These are phyloP conservation scores for Candida sojae DNA, from an alignment of 1,139 yeast species.

Conservation along the genomic window DNA sequence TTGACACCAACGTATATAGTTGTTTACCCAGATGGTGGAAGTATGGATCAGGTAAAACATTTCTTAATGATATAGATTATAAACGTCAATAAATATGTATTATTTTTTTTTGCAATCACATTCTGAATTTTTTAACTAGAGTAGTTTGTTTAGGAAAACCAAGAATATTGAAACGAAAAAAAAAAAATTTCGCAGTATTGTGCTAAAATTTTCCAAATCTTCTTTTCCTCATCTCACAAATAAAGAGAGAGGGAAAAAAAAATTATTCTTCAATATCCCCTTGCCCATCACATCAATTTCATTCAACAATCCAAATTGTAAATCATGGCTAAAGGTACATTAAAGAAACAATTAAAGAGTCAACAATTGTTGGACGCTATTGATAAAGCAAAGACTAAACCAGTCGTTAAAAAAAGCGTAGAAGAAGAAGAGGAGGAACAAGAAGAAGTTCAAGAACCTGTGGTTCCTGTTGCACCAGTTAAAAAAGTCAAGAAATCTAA, in stretches of 20 bases:
- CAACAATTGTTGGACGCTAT: constrained; percentile 28
- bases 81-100: constrained; percentile 1
- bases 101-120: background rate
- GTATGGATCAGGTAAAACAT: constrained; percentile 58
- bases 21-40: constrained; percentile 90
- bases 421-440: constrained; percentile 9
- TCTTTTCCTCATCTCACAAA: too few relatives aligned
- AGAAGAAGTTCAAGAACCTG: constrained; percentile 8
- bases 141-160: too few relatives aligned
- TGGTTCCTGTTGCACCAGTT: constrained; percentile 8
- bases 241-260: background rate
- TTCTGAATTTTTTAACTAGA: background rate
- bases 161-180: background rate
- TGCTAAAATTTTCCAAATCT: too few relatives aligned
- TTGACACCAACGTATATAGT: constrained; percentile 65
- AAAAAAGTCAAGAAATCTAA: constrained; percentile 18
- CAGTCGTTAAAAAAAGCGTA: constrained; percentile 15
- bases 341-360: constrained; percentile 38
- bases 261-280: background rate
- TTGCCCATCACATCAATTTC: background rate
- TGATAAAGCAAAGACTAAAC: constrained; percentile 28
- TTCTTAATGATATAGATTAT: constrained; percentile 41
- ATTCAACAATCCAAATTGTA: background rate
- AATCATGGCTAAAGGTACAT: constrained; percentile 32
- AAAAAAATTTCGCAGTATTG: background rate